Conservation (phyloP, 1,139 yeast genomes). For the Debaryomycetaceae sp. region DNA sequence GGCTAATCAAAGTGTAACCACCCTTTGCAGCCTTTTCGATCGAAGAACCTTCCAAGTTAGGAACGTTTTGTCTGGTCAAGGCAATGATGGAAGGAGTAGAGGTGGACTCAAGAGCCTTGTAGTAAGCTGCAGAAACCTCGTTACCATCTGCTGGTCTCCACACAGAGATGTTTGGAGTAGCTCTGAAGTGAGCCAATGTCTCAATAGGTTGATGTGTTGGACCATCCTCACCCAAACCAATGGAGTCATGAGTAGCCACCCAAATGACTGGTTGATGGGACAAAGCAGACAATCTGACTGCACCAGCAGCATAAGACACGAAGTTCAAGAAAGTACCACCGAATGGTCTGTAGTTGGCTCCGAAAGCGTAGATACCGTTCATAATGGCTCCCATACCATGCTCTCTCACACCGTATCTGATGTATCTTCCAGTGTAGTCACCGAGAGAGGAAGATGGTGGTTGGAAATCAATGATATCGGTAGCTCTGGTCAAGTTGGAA, state of each 20-base stretch:
- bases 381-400: slow-evolving; percentile 99
- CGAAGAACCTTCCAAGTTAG: slow-evolving; percentile 91
- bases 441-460: slow-evolving; percentile 81
- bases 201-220: slow-evolving; percentile 97
- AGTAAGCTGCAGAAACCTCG: slow-evolving; percentile 96
- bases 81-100: slow-evolving; percentile 89
- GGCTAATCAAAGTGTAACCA: slow-evolving; percentile 75
- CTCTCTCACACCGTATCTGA: slow-evolving; percentile 99
- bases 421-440: slow-evolving; percentile 87
- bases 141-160: slow-evolving; percentile 99
- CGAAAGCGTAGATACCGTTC: slow-evolving; percentile 97
- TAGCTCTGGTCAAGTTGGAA: slow-evolving; percentile 92
- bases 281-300: slow-evolving; percentile 72
- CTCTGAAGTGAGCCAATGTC: slow-evolving; percentile 97
- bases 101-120: slow-evolving; percentile 65
- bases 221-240: slow-evolving; percentile 38
- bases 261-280: slow-evolving; percentile 27
- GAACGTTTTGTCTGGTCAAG: slow-evolving; percentile 94
- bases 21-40: slow-evolving; percentile 93
- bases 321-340: slow-evolving; percentile 99
- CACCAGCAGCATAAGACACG: slow-evolving; percentile 97
- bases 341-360: slow-evolving; percentile 87
- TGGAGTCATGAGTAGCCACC: slow-evolving; percentile 38
- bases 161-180: slow-evolving; percentile 88
- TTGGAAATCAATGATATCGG: slow-evolving; percentile 89